Evolutionary conservation across 305 asterid species (phyloP).

Genomic region (Fraxinus sp.): DNA sequence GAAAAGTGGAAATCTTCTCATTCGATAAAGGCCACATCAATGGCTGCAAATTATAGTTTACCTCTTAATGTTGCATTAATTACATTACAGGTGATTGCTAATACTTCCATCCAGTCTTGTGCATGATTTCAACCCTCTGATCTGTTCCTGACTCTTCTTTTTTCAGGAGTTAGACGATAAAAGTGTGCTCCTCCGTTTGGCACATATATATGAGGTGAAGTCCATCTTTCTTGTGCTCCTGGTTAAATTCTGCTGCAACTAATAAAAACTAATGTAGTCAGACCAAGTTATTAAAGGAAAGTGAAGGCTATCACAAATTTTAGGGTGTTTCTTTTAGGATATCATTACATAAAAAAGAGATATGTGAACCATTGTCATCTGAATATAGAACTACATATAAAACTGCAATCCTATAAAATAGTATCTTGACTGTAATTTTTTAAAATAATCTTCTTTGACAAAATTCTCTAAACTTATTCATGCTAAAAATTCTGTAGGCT

Average conservation of each 20-base stretch:
- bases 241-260: not conserved
- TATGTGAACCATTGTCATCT: not conserved
- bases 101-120: not conserved
- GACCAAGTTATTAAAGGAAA: not conserved
- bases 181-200: conserved; percentile 70
- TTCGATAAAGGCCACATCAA: conserved; percentile 42
- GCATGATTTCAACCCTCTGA: conserved; percentile 16
- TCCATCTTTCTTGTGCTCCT: not conserved
- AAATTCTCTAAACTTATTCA: not conserved
- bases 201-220: conserved; percentile 76
- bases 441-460: not conserved
- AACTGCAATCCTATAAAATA: not conserved
- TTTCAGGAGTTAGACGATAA: conserved; percentile 61
- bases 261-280: not conserved
- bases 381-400: not conserved
- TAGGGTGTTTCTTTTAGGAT: not conserved
- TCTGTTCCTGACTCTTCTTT: conserved; percentile 12
- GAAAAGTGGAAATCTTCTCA: conserved; percentile 59
- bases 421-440: not conserved
- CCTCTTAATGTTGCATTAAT: conserved; percentile 74
- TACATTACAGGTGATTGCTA: conserved; percentile 70
- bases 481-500: conserved; percentile 44
- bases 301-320: not conserved
- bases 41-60: conserved; percentile 62
- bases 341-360: not conserved